Base-by-base conservation (phyloP, 352 stramenopile genomes). In the Phytophthora sp. region DNA sequence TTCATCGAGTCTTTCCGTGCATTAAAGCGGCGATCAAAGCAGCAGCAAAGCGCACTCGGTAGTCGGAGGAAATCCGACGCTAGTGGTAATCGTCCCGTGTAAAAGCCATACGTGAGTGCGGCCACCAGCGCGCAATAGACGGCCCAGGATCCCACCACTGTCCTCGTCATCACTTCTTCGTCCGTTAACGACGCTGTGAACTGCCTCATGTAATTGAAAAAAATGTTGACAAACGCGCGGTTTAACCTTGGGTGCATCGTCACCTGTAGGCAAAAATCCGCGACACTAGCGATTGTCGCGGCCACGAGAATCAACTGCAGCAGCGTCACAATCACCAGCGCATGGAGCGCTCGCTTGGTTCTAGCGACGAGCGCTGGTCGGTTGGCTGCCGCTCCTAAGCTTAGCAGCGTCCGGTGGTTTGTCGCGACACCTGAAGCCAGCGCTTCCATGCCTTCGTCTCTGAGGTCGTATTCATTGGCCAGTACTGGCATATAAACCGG, bases 261-360 rank as follows among this genome's bases (percentile, higher is more conserved):
- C 49, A 89, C 77, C 26, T 89, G 82, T 5, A 91, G 63, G 44
- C 80, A 89, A 66, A 91, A 89, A 60, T 91, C 82, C 18, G 77
- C 82, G 12, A 91, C 80, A 59, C 79, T 89, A 6, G 79, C 77
- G 53, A 91, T 73, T 2, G 82, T 91, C 16, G 82, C 74, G 0
- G 69, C 31, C 13, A 89, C 65, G 9, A 91, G 49, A 45, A 88
- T 79, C 16, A 80, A 31, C 20, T 84, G 73, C 50, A 91, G 50
- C 2, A 89, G 67, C 30, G 77, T 41, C 13, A 83, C 42, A 35
- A 81, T 77, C 20, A 78, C 35, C 4, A 80, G 5, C 13, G 66
- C 57, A n/a, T 77, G 69, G 2, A 73, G 15, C 4, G 23, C 57
- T 33, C 66, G 15, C 33, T 58, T 64, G 12, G 38, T 24, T 72